Conservation (phyloP, 2,329 filamentous ascomycete species). For the Daldinia eschscholtzii region DNA sequence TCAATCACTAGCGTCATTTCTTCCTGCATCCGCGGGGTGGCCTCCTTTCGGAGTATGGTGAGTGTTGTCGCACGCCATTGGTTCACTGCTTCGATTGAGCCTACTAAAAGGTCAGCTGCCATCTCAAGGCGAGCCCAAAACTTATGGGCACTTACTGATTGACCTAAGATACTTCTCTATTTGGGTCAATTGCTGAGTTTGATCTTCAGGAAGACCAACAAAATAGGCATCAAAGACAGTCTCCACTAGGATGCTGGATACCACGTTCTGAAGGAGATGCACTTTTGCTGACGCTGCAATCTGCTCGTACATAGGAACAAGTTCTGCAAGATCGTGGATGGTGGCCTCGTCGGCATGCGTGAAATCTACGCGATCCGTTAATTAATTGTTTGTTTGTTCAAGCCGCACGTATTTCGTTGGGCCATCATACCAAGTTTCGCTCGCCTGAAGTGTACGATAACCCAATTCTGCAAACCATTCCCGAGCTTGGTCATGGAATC, state of each 20-base stretch:
- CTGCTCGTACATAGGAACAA: conserved; percentile 69
- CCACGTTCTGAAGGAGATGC: conserved; percentile 72
- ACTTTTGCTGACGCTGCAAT: conserved; percentile 68
- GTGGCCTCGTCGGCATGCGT: conserved; percentile 57
- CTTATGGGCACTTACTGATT: conserved; percentile 54
- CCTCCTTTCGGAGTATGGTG: conserved; percentile 68
- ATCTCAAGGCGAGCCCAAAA: conserved; percentile 22
- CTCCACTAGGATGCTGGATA: conserved; percentile 71
- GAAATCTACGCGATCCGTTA: conserved; percentile 56
- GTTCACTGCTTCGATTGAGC: conserved; percentile 67
- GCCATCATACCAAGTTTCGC: conserved; percentile 65
- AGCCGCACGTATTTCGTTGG: conserved; percentile 2
- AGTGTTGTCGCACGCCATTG: conserved; percentile 77
- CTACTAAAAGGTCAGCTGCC: conserved; percentile 50
- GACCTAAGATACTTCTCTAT: conserved; percentile 61
- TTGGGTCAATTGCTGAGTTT: conserved; percentile 63
- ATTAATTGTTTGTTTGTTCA: conserved; percentile 13
- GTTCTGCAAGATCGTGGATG: conserved; percentile 54
- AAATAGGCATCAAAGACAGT: conserved; percentile 73
- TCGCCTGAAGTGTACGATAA: conserved; percentile 75
- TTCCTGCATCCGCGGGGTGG: conserved; percentile 59
- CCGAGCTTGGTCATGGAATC: conserved; percentile 72
- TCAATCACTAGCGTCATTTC: conserved; percentile 61
- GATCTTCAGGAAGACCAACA: conserved; percentile 69
- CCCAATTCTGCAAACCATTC: conserved; percentile 80